Conservation (phyloP, 1,284 basidiomycete genomes). For the Athelia psychrophila region DNA sequence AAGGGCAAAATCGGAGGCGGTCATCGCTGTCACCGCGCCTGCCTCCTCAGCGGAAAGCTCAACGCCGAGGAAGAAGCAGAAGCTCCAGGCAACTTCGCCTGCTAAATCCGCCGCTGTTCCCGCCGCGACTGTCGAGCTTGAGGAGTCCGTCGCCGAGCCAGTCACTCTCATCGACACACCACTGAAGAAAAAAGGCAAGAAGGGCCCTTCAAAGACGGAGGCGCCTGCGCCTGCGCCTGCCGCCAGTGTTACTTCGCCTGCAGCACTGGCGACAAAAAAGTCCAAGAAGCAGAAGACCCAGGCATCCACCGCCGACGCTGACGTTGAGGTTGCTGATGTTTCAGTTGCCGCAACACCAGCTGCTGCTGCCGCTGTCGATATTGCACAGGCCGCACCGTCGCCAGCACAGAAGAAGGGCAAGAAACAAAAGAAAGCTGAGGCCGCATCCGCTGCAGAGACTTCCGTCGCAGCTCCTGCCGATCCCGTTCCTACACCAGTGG, state of each 20-base stretch:
- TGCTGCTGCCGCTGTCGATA: too few species aligned
- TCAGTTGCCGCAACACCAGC: too few species aligned
- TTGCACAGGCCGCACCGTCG: too few species aligned
- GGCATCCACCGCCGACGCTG: too few species aligned
- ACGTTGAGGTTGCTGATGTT: too few species aligned
- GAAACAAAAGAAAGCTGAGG: background rate
- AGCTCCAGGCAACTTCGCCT: background rate
- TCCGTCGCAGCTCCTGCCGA: background rate
- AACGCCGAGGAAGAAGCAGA: background rate
- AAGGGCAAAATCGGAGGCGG: slow-evolving; percentile 40
- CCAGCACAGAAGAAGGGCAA: background rate
- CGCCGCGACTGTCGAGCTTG: background rate
- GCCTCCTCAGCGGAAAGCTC: background rate
- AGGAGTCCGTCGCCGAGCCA: background rate
- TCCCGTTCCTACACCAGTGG: background rate
- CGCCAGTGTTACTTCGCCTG: too few species aligned
- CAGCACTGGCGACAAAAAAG: too few species aligned
- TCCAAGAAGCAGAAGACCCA: too few species aligned
- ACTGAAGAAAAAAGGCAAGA: too few species aligned
- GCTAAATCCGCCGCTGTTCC: background rate
- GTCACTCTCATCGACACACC: too few species aligned
- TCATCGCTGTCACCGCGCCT: slow-evolving; percentile 3
- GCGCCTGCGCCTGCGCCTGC: too few species aligned
- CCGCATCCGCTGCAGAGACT: background rate
- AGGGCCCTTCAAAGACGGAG: too few species aligned